Base-by-base conservation (phyloP, 768 basidiomycete genomes). In the Lentinula raphanica region DNA sequence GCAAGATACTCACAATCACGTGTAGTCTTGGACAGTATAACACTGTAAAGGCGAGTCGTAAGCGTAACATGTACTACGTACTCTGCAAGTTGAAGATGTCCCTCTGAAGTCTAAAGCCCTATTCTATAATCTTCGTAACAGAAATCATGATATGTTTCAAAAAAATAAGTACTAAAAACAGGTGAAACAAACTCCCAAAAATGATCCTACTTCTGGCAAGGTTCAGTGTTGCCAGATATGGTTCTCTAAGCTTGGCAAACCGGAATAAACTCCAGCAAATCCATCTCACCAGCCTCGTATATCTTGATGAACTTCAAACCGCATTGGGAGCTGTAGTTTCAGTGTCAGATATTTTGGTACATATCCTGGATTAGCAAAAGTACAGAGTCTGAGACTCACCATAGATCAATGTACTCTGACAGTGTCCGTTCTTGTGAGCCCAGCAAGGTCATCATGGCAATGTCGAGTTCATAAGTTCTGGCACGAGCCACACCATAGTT, bases 401-500 rank as follows among this genome's bases (percentile, higher is more conserved):
- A 76, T 3, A 80, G 58, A 0, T 69, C 58, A 7, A 75, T 69
- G 45, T 73, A 77, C 3, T 79, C 73, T 2, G 72, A 59, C 11
- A 81, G 49, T 0, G 72, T 74, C 5, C 80, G 74, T 58, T 79
- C 79, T 60, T 75, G 70, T 5, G 70, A 64, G 46, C 81, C 79
- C 13, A 75, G 62, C 17, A 70, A 28, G 15, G 64, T 44, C 73
- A 79, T 74, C 79, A 82, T 79, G 55, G 70, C 72, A 36, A 81
- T 49, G 54, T 82, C 81, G 50, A 74, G 73, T 31, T 75, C 65
- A 59, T 81, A 80, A 25, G 67, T 67, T 4, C 73, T 65, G 32
- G 74, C 65, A 42, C 67, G 68, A 2, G 76, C 79, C 4, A 72
- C 69, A 17, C 78, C 79, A 54, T 74, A 80, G 63, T 80, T 81